phyloP scores from a whole-genome alignment of 225 moss, liverwort and hornwort species.

The Lunularia cruciata region DNA sequence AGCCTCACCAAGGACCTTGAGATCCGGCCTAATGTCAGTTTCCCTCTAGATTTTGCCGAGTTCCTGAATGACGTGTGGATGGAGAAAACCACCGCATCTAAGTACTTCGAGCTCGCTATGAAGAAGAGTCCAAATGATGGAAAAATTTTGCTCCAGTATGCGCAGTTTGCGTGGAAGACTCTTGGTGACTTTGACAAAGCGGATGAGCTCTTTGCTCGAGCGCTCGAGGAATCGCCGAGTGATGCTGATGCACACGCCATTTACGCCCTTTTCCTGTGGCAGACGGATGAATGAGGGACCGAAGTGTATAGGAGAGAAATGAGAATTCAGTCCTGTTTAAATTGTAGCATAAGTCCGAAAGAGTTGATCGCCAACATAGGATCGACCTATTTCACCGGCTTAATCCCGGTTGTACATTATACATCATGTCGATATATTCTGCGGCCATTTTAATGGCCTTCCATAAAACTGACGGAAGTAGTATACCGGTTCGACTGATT shows the following conservation, averaged over 20 bases:
- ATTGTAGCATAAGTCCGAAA: constrained; percentile 13
- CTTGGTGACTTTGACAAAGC: constrained; percentile 53
- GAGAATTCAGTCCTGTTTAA: neutral
- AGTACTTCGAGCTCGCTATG: constrained; percentile 50
- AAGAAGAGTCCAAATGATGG: constrained; percentile 46
- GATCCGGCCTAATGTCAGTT: constrained; percentile 20
- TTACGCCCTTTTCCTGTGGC: constrained; percentile 57
- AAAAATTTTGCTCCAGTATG: constrained; percentile 45
- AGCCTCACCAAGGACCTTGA: constrained; percentile 30
- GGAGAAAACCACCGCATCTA: constrained; percentile 43
- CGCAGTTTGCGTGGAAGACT: constrained; percentile 55
- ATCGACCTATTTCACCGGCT: constrained; percentile 9
- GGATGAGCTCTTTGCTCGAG: constrained; percentile 44
- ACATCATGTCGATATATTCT: constrained; percentile 8
- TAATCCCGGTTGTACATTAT: constrained; percentile 22
- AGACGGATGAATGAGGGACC: constrained; percentile 30
- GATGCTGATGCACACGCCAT: constrained; percentile 44
- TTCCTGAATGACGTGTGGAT: constrained; percentile 51
- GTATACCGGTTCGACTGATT: neutral
- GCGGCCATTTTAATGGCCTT: constrained; percentile 24
- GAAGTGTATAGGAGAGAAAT: neutral
- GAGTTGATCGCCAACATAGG: constrained; percentile 4
- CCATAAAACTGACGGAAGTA: too few relatives aligned
- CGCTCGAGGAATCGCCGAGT: constrained; percentile 35
- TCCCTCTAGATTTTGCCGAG: constrained; percentile 48